Evolutionary conservation across 1,139 yeast species (phyloP), one percentile per base, ranked within the genome.

Genomic region (Lodderomyces beijingensis): DNA sequence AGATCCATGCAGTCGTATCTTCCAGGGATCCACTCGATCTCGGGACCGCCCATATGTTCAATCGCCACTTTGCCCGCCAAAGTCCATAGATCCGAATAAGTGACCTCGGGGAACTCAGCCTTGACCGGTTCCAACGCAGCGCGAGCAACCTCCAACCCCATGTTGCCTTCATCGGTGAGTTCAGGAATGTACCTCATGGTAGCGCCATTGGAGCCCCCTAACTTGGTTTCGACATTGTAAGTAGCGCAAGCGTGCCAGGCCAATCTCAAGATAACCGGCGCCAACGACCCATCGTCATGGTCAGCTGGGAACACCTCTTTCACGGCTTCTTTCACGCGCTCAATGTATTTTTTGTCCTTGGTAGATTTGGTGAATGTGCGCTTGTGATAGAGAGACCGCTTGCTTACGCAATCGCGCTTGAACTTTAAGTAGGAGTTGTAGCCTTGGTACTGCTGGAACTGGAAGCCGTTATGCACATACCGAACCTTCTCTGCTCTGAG

Each of bases 221-320:
- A 74, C 8, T 71, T 71, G 4, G 73, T 52, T 9, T 46, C 51
- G 40, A 57, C 59, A 49, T 79, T 78, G 53, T 72, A 80, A 5
- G 87, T 78, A 13, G 85, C 86, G 29, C 79, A 70, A 28, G 79
- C 73, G 51, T 80, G 86, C 88, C 87, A 79, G 14, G 86, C 80
- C 27, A 80, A 60, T 34, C 86, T 64, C 15, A 79, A 72, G 9
- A 79, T 55, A 3, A 79, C 59, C 12, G 87, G 87, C 1, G 82
- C 87, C 35, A 70, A 64, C 3, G 82, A 73, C 2, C 86, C 86
- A 49, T 79, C 84, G 45, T 79, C 86, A 48, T 70, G 73, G 11
- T 32, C 41, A 2, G 16, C 20, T 2, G 49, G 45, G 10, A 53
- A 39, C 4, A 40, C 33, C 12, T 28, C 16, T 12, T 35, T 36